Percentiles rank a stretch among this genome's conserved stretches.
Evolutionary conservation across 176 grass and related monocot species (phyloP).

Genomic region (Carex parvula): DNA sequence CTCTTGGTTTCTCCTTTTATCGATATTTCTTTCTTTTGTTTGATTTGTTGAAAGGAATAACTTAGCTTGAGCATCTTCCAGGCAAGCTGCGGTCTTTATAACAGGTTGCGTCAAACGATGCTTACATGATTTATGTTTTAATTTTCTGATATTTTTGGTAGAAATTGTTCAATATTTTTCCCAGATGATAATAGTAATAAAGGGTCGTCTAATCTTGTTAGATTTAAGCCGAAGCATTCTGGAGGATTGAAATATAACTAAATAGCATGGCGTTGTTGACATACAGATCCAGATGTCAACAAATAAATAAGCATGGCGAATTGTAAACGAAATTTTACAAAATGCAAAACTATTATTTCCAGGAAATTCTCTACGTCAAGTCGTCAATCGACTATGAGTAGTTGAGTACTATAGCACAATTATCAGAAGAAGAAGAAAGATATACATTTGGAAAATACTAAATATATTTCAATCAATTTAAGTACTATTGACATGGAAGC

Average conservation of each 20-base stretch:
- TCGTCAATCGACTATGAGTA: neutral
- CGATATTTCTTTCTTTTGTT: constrained; percentile 27
- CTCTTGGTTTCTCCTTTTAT: constrained; percentile 1
- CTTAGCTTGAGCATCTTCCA: constrained; percentile 6
- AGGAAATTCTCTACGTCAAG: too few relatives aligned
- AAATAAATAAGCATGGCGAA: too few relatives aligned
- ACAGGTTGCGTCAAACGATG: constrained; percentile 37
- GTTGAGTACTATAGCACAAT: neutral
- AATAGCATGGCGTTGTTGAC: too few relatives aligned
- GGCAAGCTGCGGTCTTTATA: constrained; percentile 27
- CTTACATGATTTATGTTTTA: constrained; percentile 13
- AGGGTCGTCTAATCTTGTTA: neutral
- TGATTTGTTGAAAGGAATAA: neutral
- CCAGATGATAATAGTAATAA: neutral
- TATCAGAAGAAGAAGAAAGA: neutral
- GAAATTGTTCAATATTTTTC: neutral
- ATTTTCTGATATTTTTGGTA: neutral
- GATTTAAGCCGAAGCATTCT: neutral
- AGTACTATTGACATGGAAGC: neutral
- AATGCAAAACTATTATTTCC: too few relatives aligned
- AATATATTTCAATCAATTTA: neutral
- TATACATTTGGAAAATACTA: too few relatives aligned
- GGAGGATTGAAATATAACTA: neutral
- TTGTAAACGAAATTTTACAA: neutral
- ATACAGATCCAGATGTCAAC: too few relatives aligned